phyloP scores from a whole-genome alignment of 2,329 filamentous ascomycete species.

The Geosmithia putterillii region DNA sequence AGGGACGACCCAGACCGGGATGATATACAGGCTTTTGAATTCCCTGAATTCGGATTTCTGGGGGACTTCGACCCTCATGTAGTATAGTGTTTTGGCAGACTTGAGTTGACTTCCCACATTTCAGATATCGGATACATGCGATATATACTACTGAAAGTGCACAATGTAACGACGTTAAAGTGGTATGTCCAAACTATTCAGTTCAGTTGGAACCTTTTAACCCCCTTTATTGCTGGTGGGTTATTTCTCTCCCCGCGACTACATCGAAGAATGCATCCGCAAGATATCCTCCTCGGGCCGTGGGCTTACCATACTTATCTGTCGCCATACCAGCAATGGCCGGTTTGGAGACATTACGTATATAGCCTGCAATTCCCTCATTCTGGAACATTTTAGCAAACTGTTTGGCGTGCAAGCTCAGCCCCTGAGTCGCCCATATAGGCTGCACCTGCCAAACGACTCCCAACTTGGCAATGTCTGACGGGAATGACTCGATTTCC shows the following conservation, averaged over 20 bases:
- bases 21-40: background rate
- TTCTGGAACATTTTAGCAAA: conserved; percentile 18
- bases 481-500: conserved; percentile 15
- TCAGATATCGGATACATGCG: too few relatives aligned
- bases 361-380: conserved; percentile 22
- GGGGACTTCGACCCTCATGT: too few relatives aligned
- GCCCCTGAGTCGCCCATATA: conserved; percentile 20
- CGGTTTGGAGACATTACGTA: conserved; percentile 8
- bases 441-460: conserved; percentile 27
- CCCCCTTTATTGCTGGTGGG: too few relatives aligned
- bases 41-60: too few relatives aligned
- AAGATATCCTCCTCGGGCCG: conserved; percentile 20
- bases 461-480: conserved; percentile 21
- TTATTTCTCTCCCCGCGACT: too few relatives aligned
- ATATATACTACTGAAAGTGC: too few relatives aligned
- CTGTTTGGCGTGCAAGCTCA: conserved; percentile 18
- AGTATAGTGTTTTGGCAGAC: too few relatives aligned
- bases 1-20: too few relatives aligned
- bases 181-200: too few relatives aligned
- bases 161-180: too few relatives aligned
- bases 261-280: conserved; percentile 22
- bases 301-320: conserved; percentile 21
- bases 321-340: conserved; percentile 12
- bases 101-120: too few relatives aligned
- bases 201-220: too few relatives aligned